Conservation (phyloP, 176 grass and related monocot species). For the Carex kokanica region DNA sequence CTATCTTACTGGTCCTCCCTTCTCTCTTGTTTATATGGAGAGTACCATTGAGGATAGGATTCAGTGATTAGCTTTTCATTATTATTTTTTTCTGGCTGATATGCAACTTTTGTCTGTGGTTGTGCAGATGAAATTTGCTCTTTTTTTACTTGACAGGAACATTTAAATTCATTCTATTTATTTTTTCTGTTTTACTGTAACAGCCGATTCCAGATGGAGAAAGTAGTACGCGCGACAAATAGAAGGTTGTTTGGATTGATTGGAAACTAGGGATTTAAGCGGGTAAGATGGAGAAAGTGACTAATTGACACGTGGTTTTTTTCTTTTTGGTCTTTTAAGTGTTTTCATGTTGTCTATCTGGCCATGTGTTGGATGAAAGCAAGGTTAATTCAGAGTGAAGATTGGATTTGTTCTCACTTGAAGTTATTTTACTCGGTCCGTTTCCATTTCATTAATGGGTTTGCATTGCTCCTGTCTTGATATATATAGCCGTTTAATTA, state of each 20-base stretch:
- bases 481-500: neutral
- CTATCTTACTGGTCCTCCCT: neutral
- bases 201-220: neutral
- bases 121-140: neutral
- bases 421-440: neutral
- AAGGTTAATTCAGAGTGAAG: neutral
- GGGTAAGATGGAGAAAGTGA: neutral
- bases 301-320: neutral
- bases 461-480: neutral
- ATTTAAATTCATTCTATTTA: no score
- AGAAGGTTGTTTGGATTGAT: neutral
- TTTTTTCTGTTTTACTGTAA: neutral
- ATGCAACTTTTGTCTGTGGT: no score
- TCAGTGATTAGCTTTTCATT: neutral
- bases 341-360: constrained; percentile 13
- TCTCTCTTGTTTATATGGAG: neutral
- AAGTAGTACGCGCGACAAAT: neutral
- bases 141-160: neutral
- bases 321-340: neutral
- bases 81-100: neutral
- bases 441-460: neutral
- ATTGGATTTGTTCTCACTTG: neutral
- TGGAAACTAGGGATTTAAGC: neutral
- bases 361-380: neutral
- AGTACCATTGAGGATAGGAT: neutral